Base-by-base conservation (phyloP, 257 asterid genomes). In the Coffea eugenioides region DNA sequence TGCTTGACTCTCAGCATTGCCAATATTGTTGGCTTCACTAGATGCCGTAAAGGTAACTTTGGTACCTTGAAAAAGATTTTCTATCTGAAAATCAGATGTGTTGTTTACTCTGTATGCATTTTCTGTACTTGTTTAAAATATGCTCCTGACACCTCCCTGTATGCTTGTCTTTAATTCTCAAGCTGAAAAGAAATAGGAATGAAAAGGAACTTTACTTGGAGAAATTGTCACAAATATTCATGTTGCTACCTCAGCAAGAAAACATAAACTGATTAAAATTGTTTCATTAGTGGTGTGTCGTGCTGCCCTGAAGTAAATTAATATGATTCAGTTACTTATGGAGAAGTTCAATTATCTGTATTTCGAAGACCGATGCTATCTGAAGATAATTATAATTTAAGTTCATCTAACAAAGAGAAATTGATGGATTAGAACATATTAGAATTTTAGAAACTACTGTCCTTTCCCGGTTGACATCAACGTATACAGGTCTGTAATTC, bases 1-100 rank as follows among this genome's bases (percentile, higher is more conserved):
- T 96, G 99, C 83, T 85, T 94, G 88, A 96, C 99, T 77, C 98
- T 96, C 83, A 88, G 99, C 83, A 73, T 91, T 79, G 99, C 99
- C 80, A 96, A 96, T 86, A 96, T 96, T 74, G 88, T 96, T 84
- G 99, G 98, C 88, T 96, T 96, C 87, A 96, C 98, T 46, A 92
- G 88, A 86, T 96, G 99, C 88, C 94, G 91, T 79, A 96, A 96
- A 94, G 99, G 99, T 94, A 34, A 5, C 31, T 78, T 74, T 45
- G 25, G 54, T 36, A 31, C 3, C 23, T 41, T 74, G 10, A 13
- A 21, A 70, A 3, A 56, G 48, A 59, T 71, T 81, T 69, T 7
- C 71, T 8, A 3, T 3, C 21, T 49, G 46, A 73, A 25, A 16
- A n/a, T n/a, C 34, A 31, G 34, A 31, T 68, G 12, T 71, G 48